Evolutionary conservation across 2,329 filamentous ascomycete species (phyloP).

Genomic region (Pseudogymnoascus sp.): DNA sequence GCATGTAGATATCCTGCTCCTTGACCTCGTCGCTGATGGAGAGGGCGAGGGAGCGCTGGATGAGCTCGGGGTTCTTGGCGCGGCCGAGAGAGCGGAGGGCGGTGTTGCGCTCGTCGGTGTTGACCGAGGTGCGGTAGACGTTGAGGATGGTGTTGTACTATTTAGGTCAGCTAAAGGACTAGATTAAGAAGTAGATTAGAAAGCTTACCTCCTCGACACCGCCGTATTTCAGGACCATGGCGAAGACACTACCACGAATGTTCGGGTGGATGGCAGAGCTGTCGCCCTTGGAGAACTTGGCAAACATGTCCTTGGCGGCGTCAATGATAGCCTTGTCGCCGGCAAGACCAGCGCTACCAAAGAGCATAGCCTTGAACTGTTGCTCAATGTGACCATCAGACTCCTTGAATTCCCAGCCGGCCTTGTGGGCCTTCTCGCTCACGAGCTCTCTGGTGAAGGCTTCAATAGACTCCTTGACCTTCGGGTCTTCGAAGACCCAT

Average conservation of each 20-base stretch:
- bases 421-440: constrained; percentile 69
- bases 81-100: constrained; percentile 77
- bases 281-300: constrained; percentile 73
- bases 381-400: constrained; percentile 82
- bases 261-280: constrained; percentile 81
- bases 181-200: not conserved
- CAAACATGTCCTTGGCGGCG: constrained; percentile 84
- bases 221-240: constrained; percentile 74
- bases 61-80: constrained; percentile 67
- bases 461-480: constrained; percentile 66
- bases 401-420: constrained; percentile 83
- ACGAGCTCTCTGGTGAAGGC: constrained; percentile 73
- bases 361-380: constrained; percentile 89
- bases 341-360: constrained; percentile 70
- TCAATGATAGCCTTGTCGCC: constrained; percentile 71
- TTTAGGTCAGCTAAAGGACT: not conserved
- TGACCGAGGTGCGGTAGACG: constrained; percentile 65
- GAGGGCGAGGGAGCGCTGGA: constrained; percentile 69
- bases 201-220: constrained; percentile 65
- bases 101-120: constrained; percentile 83
- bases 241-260: constrained; percentile 77
- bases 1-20: constrained; percentile 90
- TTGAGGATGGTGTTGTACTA: constrained; percentile 69
- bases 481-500: constrained; percentile 79
- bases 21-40: constrained; percentile 76